Percentiles rank a stretch among this genome's conserved stretches.
Conservation (phyloP, 2,329 filamentous ascomycete genomes). For the Fonsecaea multimorphosa region DNA sequence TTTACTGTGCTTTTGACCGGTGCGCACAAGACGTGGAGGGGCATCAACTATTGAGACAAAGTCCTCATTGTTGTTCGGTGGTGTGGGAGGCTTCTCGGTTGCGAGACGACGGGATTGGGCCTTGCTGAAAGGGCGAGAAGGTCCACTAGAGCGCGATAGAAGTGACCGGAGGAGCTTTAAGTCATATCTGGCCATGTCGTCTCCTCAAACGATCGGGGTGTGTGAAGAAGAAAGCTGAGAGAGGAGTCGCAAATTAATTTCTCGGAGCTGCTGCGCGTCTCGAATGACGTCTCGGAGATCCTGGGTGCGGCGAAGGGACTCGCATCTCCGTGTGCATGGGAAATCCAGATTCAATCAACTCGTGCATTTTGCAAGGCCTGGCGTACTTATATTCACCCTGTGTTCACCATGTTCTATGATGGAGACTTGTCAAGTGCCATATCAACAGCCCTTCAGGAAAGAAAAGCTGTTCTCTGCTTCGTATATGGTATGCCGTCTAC, state of each 20-base stretch:
- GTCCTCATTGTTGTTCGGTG: slow-evolving; percentile 70
- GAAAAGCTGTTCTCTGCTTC: slow-evolving; percentile 84
- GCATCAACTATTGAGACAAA: slow-evolving; percentile 89
- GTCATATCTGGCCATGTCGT: slow-evolving; percentile 28
- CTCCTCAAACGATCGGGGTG: not conserved
- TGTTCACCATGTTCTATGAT: slow-evolving; percentile 74
- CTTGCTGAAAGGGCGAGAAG: slow-evolving; percentile 6
- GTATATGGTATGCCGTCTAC: slow-evolving; percentile 66
- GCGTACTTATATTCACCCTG: not conserved
- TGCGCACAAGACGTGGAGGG: slow-evolving; percentile 78
- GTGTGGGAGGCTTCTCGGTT: slow-evolving; percentile 22
- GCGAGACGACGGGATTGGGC: slow-evolving; percentile 15
- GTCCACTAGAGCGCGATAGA: not conserved
- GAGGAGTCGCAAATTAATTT: slow-evolving; percentile 2
- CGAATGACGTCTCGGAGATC: slow-evolving; percentile 3
- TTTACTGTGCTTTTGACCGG: slow-evolving; percentile 68
- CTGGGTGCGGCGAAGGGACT: too few species aligned
- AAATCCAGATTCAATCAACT: not conserved
- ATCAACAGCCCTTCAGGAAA: slow-evolving; percentile 71
- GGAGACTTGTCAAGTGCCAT: slow-evolving; percentile 84
- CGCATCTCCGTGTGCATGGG: not conserved
- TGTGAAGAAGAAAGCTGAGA: not conserved
- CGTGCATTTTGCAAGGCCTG: not conserved
- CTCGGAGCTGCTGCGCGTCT: not conserved
- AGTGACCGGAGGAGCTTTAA: slow-evolving; percentile 25